Evolutionary conservation across 2,329 filamentous ascomycete genomes (phyloP), one percentile per base, ranked within the genome.

Genomic region (Neopestalotiopsis rosae): DNA sequence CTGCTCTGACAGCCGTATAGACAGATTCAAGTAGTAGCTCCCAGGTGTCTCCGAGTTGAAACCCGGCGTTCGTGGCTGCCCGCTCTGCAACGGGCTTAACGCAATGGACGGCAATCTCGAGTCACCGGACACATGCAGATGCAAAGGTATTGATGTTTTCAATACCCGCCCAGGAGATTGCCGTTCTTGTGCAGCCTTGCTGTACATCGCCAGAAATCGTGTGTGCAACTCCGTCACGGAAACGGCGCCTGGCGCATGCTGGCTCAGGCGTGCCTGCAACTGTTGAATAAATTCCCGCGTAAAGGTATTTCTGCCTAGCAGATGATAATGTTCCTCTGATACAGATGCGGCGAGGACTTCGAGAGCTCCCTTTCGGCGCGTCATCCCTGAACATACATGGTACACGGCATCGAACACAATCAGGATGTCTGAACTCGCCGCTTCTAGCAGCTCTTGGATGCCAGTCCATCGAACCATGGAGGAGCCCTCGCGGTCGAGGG

Each of bases 391-490:
- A 9, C 86, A 86, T 1, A 87, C 86, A 66, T 86, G 89, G 74
- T 88, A 89, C 0, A 86, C 85, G 5, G 87, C 84, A 76, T 90
- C 88, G 86, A 90, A 87, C 42, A 90, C 79, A 67, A 90, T 82
- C 24, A 90, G 79, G 4, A 85, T 87, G 74, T 90, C 88, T 3
- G 87, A 83, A 38, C 80, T 81, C 1, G 87, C 85, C 69, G 88
- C 85, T 74, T 90, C 88, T 7, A 90, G 79, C 17, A 85, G 84
- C 69, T 86, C 84, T 74, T 89, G 87, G 49, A 90, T 85, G 24
- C 83, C 83, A 69, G 81, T 86, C 88, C 88, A 90, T 62, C 86
- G 79, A 62, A 89, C 86, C 5, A 81, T 83, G 28, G 83, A 83
- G 4, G 82, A 80, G 66, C 82, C 81, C 34, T 83, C 79, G 30